phyloP scores from a whole-genome alignment of 2,329 filamentous ascomycete genomes.

The Stachybotrys chartarum region DNA sequence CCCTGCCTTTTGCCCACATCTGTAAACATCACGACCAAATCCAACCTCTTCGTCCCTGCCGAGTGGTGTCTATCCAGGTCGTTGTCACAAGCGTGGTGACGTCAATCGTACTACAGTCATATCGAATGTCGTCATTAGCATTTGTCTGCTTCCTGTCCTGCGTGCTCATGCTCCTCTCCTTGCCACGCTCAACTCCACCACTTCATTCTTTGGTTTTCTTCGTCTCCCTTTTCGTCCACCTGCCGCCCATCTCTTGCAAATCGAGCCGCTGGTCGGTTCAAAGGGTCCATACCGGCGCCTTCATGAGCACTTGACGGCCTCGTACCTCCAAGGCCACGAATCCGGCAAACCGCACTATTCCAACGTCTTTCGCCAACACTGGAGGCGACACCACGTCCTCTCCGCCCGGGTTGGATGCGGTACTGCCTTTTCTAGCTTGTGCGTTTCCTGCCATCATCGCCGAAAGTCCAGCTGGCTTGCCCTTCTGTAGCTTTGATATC shows the following conservation, averaged over 20 bases:
- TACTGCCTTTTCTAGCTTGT: constrained; percentile 11
- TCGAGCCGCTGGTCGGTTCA: constrained; percentile 4
- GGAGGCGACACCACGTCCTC: constrained; percentile 14
- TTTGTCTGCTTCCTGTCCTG: too few relatives aligned
- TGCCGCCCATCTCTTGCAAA: background rate
- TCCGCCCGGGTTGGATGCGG: constrained; percentile 29
- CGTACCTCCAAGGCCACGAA: constrained; percentile 71
- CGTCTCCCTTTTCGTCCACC: background rate
- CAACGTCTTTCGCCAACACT: constrained; percentile 37
- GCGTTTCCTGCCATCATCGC: background rate
- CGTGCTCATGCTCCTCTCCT: too few relatives aligned
- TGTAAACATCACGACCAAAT: too few relatives aligned
- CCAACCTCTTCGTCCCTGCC: too few relatives aligned
- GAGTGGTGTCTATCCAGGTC: too few relatives aligned
- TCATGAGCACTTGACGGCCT: constrained; percentile 66
- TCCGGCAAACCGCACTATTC: constrained; percentile 65
- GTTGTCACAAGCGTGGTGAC: too few relatives aligned
- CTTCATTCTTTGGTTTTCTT: background rate
- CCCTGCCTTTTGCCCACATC: too few relatives aligned
- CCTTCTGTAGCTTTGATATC: constrained; percentile 33
- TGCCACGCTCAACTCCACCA: too few relatives aligned
- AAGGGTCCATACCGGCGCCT: constrained; percentile 66
- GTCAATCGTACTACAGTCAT: too few relatives aligned
- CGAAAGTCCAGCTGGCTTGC: constrained; percentile 38
- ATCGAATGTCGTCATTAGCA: too few relatives aligned